Evolutionary conservation across 768 basidiomycete species (phyloP), one percentile per base, ranked within the genome.

Genomic region (Kockovaella imperatae): DNA sequence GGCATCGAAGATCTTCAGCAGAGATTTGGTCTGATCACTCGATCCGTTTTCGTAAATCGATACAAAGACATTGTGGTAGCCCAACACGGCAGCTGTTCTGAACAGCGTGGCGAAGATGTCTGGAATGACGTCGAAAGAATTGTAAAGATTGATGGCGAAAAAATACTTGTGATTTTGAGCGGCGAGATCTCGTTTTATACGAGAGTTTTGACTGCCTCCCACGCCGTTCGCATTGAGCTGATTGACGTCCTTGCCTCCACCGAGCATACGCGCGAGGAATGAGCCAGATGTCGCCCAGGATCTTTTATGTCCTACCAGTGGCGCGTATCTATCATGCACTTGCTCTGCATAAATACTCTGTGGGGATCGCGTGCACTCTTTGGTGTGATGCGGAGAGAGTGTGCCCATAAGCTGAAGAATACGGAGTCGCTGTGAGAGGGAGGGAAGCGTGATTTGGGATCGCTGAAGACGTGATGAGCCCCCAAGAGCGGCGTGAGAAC

Each of bases 1-100:
- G 3, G 91, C 85, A 72, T 93, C 90, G 68, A 96, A 97, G 44
- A 97, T 90, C 42, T 86, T 81, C 30, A 97, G 79, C 17, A 97
- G 79, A 0, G 93, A 91, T 72, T 97, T 97, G 17, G 95, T 97
- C 74, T 97, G 95, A 76, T 99, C 95, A 35, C 81, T 81, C n/a
- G 93, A 96, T 3, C 93, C 95, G 73, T 97, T 97, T 75, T 99
- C 95, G 77, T 97, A 97, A 57, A 97, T 95, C 42, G 90, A 93
- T 40, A 97, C 88, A 67, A 83, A 97, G 63, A 97, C 89, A 69
- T 99, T 99, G 72, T 95, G 89, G 74, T 87, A 96, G 4, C 95
- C 95, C 26, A 99, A 77, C 55, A 99, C 80, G 31, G 86, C 79
- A 0, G 89, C 83, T 31, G 91, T 83, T 48, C 90, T 82, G 77